A percentile compares a stretch with the other conserved stretches of the same genome.
Evolutionary conservation across 805 yeast genomes (phyloP).

Genomic region (Pichia ethanolica): DNA sequence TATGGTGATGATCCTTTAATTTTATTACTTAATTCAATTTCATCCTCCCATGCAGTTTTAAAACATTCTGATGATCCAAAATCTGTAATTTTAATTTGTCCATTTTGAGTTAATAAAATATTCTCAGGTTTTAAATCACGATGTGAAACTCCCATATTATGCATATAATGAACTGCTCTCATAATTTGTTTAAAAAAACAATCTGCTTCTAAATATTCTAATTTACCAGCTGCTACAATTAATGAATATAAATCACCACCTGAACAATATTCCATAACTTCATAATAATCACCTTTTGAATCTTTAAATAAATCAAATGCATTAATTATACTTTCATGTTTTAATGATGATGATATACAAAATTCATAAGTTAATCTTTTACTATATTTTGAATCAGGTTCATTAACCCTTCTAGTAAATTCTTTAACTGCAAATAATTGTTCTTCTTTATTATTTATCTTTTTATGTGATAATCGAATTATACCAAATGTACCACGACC

Average conservation of each 20-base stretch:
- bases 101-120: constrained; percentile 61
- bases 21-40: constrained; percentile 63
- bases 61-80: constrained; percentile 84
- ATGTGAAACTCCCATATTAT: constrained; percentile 83
- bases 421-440: constrained; percentile 78
- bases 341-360: constrained; percentile 70
- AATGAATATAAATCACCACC: constrained; percentile 77
- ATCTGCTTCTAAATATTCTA: constrained; percentile 79
- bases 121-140: constrained; percentile 89
- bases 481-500: constrained; percentile 95
- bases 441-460: constrained; percentile 33
- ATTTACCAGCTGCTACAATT: constrained; percentile 67
- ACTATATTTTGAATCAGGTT: constrained; percentile 59
- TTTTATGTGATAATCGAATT: constrained; percentile 81
- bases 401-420: constrained; percentile 56
- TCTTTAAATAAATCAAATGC: constrained; percentile 74
- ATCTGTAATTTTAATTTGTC: constrained; percentile 75
- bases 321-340: constrained; percentile 69
- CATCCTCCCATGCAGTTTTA: constrained; percentile 77
- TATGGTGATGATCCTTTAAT: constrained; percentile 84
- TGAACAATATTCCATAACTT: constrained; percentile 78
- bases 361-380: constrained; percentile 74
- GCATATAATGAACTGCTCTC: constrained; percentile 82
- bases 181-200: constrained; percentile 80
- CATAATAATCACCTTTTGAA: constrained; percentile 75